These are phyloP conservation scores for Anthracocystis setariae DNA, from an alignment of 1,284 basidiomycete genomes.

Conservation along the genomic window DNA sequence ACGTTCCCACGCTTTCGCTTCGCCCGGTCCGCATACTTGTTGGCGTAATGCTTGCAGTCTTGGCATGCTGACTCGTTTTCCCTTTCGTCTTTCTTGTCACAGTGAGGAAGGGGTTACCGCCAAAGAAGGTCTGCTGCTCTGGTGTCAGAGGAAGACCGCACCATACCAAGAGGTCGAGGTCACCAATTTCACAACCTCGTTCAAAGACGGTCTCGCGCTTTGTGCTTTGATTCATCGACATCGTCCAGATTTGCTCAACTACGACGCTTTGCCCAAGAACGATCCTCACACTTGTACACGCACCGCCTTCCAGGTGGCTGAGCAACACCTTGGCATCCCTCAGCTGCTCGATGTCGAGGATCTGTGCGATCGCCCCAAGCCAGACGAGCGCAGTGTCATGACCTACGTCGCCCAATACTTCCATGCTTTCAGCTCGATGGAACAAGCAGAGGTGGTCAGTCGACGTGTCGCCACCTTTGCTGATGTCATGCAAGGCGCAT, in stretches of 20 bases:
- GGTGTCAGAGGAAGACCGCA: conserved; percentile 96
- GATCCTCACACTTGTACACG: conserved; percentile 61
- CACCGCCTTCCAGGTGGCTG: conserved; percentile 34
- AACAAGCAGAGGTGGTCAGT: conserved; percentile 93
- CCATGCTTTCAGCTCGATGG: conserved; percentile 97
- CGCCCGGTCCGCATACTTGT: too few species aligned
- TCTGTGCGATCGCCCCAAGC: conserved; percentile 85
- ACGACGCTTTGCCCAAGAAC: conserved; percentile 79
- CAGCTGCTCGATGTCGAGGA: conserved; percentile 96
- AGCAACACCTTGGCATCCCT: conserved; percentile 69
- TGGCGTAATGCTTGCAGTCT: too few species aligned
- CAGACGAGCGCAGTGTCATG: conserved; percentile 96
- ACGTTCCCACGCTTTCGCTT: not conserved
- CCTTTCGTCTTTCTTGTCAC: not conserved
- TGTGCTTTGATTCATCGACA: conserved; percentile 97
- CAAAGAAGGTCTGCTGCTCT: conserved; percentile 89
- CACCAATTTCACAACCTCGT: conserved; percentile 89
- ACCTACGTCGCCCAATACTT: conserved; percentile 95
- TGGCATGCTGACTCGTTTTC: not conserved
- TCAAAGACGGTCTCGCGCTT: conserved; percentile 92
- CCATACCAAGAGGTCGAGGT: conserved; percentile 91
- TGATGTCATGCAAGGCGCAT: conserved; percentile 82
- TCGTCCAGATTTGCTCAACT: conserved; percentile 92
- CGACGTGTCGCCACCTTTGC: conserved; percentile 94
- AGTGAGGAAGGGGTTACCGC: conserved; percentile 95